phyloP scores from a whole-genome alignment of 129 eudicot genomes.

The Flaveria brownii region DNA sequence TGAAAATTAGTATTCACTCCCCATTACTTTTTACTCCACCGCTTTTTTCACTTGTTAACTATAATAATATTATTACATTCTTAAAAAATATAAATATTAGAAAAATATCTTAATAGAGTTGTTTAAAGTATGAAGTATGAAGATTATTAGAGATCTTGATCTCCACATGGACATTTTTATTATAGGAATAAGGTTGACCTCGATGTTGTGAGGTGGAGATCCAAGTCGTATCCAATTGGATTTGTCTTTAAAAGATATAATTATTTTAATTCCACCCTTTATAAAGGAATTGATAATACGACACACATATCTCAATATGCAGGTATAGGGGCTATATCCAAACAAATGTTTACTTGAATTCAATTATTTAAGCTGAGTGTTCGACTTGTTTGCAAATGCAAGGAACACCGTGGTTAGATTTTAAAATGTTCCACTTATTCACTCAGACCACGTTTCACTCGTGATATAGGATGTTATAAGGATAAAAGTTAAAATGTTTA shows the following conservation, averaged over 20 bases:
- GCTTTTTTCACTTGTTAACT: too few relatives aligned
- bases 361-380: slow-evolving; percentile 7
- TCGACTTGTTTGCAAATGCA: slow-evolving; percentile 17
- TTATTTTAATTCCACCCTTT: background rate
- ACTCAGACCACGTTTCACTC: too few relatives aligned
- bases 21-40: too few relatives aligned
- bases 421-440: too few relatives aligned
- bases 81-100: too few relatives aligned
- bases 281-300: background rate
- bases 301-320: slow-evolving; percentile 7
- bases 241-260: too few relatives aligned
- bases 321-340: slow-evolving; percentile 9
- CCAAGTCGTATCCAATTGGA: slow-evolving; percentile 45
- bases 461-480: too few relatives aligned
- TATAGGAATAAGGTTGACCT: slow-evolving; percentile 27
- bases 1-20: too few relatives aligned
- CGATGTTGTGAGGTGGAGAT: slow-evolving; percentile 42
- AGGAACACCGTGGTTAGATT: too few relatives aligned
- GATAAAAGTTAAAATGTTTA: too few relatives aligned
- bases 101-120: too few relatives aligned
- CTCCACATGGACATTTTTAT: slow-evolving; percentile 36
- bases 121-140: slow-evolving; percentile 2
- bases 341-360: background rate
- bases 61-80: too few relatives aligned
- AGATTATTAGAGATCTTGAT: background rate